Base-by-base conservation (phyloP, 2,329 filamentous ascomycete species). In the Aspergillus costaricaensis region DNA sequence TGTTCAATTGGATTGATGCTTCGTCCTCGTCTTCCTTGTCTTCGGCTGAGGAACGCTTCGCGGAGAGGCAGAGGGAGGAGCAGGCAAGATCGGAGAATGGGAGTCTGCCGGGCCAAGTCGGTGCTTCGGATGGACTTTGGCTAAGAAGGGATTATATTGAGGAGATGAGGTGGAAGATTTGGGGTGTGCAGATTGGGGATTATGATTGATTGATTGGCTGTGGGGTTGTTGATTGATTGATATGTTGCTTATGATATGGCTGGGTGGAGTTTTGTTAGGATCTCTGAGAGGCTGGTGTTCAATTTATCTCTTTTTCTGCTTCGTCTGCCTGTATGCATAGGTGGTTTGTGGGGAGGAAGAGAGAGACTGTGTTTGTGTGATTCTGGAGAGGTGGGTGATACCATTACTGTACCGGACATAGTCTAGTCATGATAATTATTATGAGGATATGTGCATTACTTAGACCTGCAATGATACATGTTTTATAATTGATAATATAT, bases 1-100 rank as follows among this genome's bases (percentile, higher is more conserved):
- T 91, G 62, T 89, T 91, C 71, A 83, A 83, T 58, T 91, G 88
- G 86, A 81, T 86, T n/a, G 86, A 89, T 72, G 41, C 54, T 36
- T 36, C 32, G 1, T 36, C 32, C 2, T 36, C 32, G 12, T 36
- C 32, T 36, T 14, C 32, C 10, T 12, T 15, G 32, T 36, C 32
- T 21, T 43, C 68, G 64, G 50, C 69, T 65, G 55, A 75, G 77
- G 60, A 80, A 75, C 44, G 74, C 72, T 59, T 65, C 79, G 70
- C 76, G 75, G 39, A 55, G 19, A 63, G 75, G 64, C 55, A 32
- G 12, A 63, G 75, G 64, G 55, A 32, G 12, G n/a, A n/a, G 15
- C 25, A 27, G 9, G 47, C 17, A 14, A 27, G 9, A 5, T 30
- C 47, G 3, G 47, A 50, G 9, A 27, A 50, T 10, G 25, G 25